Evolutionary conservation across 768 basidiomycete genomes (phyloP), one percentile per base, ranked within the genome.

Genomic region (Baorangia bicolor): DNA sequence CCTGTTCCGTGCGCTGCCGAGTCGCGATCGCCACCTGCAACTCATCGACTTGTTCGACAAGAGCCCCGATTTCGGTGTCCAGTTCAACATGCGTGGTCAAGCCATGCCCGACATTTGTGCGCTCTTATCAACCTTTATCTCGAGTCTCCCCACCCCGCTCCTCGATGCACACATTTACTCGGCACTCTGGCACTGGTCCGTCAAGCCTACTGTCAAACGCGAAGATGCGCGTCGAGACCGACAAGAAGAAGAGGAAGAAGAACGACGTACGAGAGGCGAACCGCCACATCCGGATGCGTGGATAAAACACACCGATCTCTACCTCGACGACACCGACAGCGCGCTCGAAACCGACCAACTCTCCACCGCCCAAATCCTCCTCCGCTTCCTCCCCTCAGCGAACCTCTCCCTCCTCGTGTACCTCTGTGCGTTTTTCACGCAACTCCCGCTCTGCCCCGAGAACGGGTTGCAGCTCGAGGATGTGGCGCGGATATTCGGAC

Each of bases 401-500:
- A 67, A 73, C 49, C 70, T 79, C 55, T 73, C 73, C 33, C 66
- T 81, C 4, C 70, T 82, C 45, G 62, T 71, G 38, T 80, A 81
- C 60, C 72, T 82, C 33, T 69, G 75, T 50, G 72, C 72, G 6
- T 81, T 82, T 64, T 79, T 82, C 61, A 77, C 78, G 1, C 81
- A 83, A 58, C 64, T 82, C 0, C 81, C 78, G 3, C 69, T 80
- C 8, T 79, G 75, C 51, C 76, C 80, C 1, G 78, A 79, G 41
- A 83, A 83, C 55, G 74, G 76, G 1, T 62, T 84, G n/a, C 67
- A 75, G 7, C 66, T 76, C 34, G 74, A 79, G 48, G 74, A 76
- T 41, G 72, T 81, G 47, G 76, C 77, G 7, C 69, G 75, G 40
- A 76, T 81, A 47, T 83, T 82, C 49, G 80, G 77, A 9, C 66